Percentiles rank a stretch among this genome's conserved stretches.
These are phyloP conservation scores for Trichoderma harzianum DNA, from an alignment of 2,329 filamentous ascomycete species.

Conservation along the genomic window DNA sequence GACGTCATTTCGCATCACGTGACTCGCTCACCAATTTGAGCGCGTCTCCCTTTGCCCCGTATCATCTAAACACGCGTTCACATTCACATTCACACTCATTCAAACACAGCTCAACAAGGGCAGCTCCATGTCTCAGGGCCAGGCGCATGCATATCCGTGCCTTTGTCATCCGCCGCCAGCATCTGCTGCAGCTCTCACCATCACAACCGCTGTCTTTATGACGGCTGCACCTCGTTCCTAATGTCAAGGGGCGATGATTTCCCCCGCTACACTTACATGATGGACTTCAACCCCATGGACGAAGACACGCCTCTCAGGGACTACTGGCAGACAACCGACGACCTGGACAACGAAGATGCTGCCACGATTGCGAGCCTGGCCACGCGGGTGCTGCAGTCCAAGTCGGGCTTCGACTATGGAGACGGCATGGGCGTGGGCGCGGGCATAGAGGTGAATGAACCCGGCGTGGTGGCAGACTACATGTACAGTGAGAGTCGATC, in stretches of 20 bases:
- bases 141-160: not conserved
- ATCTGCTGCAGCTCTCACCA: not conserved
- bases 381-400: slow-evolving; percentile 12
- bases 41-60: slow-evolving; percentile 12
- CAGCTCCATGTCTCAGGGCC: not conserved
- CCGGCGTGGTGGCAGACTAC: not conserved
- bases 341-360: not conserved
- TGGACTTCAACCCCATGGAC: slow-evolving; percentile 17
- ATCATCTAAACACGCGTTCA: slow-evolving; percentile 12
- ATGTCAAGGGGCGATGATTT: slow-evolving; percentile 1
- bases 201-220: not conserved
- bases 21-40: not conserved
- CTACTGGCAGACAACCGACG: slow-evolving; percentile 10
- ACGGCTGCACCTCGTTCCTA: not conserved
- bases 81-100: not conserved
- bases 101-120: not conserved
- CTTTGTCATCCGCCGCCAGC: not conserved
- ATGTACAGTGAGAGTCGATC: slow-evolving; percentile 11
- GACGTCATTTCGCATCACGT: slow-evolving; percentile 10
- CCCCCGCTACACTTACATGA: slow-evolving; percentile 7
- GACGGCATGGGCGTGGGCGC: not conserved
- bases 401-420: not conserved
- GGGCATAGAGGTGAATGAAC: not conserved
- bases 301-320: slow-evolving; percentile 14
- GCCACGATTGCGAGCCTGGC: slow-evolving; percentile 4